These are phyloP conservation scores for Dalbergia oliveri DNA, from an alignment of 306 rosid species.

Conservation along the genomic window DNA sequence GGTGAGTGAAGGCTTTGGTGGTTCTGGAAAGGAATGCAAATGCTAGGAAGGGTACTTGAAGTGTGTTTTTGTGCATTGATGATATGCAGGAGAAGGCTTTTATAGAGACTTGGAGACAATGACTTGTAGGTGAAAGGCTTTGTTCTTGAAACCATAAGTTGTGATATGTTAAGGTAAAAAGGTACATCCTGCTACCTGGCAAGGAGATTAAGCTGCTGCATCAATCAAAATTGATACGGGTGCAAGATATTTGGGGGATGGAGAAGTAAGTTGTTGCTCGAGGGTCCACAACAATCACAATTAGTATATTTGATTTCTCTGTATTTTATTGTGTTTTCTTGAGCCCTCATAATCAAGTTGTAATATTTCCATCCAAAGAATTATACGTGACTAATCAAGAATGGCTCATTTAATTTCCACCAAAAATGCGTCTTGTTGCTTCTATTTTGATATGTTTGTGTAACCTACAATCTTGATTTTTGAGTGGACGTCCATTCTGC, in stretches of 20 bases:
- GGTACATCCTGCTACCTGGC: conserved; percentile 1
- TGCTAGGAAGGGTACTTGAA: conserved; percentile 4
- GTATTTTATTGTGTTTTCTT: no score
- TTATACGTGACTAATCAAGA: no score
- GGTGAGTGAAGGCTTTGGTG: conserved; percentile 1
- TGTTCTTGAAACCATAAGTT: neutral
- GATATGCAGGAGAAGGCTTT: conserved; percentile 5
- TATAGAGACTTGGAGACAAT: conserved; percentile 42
- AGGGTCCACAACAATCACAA: neutral
- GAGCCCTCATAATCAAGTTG: no score
- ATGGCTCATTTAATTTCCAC: no score
- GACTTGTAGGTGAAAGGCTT: conserved; percentile 46
- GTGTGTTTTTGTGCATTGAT: conserved; percentile 19
- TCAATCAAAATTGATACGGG: conserved; percentile 32
- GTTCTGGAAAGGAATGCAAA: neutral
- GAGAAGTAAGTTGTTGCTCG: conserved; percentile 59
- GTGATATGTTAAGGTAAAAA: conserved; percentile 38
- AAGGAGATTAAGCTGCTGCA: conserved; percentile 35
- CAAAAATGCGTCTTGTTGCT: no score
- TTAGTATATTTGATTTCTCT: no score
- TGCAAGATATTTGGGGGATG: conserved; percentile 30
- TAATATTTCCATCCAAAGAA: no score
- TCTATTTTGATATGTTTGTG: no score
- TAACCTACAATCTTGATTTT: no score
- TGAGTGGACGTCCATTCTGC: no score